Evolutionary conservation across 495 filamentous ascomycete species (phyloP), one percentile per base, ranked within the genome.

Genomic region (Patellaria atrata): DNA sequence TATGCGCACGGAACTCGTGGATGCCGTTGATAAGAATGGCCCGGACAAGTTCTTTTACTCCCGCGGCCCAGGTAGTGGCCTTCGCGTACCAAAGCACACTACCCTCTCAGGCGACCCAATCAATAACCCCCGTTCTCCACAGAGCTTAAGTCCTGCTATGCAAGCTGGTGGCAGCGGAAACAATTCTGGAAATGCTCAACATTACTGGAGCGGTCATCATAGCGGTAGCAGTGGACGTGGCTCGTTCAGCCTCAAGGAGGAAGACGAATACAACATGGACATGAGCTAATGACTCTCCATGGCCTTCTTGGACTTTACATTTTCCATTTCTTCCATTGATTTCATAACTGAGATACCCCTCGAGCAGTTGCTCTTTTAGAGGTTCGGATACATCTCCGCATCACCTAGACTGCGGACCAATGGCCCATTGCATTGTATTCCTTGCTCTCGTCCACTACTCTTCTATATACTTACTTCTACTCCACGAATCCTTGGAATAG

Each of bases 61-160:
- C 12, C 73, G 89, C 31, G 75, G 65, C n/a, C 72, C 77, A 11
- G 91, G 89, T 18, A 76, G 70, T 17, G 85, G 85, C 12, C 70
- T 96, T 4, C 74, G 85, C 9, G 89, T 97, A 11, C 89, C 89
- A 12, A 78, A 86, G 36, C 82, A 89, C 55, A 97, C 89, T 20
- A 87, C 93, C 55, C 67, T 83, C 42, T 82, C 83, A 36, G 89
- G 89, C 8, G 80, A 92, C 16, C 58, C 80, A 1, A 43, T 82
- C 0, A 60, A 74, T 10, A 48, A 55, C 34, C 45, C 70, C 45
- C n/a, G n/a, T n/a, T 67, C 68, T 33, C 71, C 65, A 10, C 73
- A 68, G 48, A 76, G 78, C 22, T 51, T 84, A 30, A 87, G 80
- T 54, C 82, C 84, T 0, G 73, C 68, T 2, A 75, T 71, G 44